Percentiles rank a stretch among this genome's conserved stretches.
phyloP scores from a whole-genome alignment of 1,139 yeast species.

The Spathaspora sp. region DNA sequence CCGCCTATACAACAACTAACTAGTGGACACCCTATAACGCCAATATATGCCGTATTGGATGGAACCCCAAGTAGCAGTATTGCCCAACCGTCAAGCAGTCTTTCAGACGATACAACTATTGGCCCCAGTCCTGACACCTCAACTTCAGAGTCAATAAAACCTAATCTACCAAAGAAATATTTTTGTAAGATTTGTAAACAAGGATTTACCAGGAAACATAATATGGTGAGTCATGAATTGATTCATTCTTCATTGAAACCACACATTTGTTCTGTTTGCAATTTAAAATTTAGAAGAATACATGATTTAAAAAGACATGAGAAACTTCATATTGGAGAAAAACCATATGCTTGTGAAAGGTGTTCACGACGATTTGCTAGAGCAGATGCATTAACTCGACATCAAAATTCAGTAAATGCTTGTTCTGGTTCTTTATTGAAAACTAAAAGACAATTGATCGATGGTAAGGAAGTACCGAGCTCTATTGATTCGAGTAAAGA shows the following conservation, averaged over 20 bases:
- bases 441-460: not conserved
- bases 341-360: conserved; percentile 59
- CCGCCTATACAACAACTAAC: conserved; percentile 9
- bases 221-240: conserved; percentile 69
- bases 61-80: not conserved
- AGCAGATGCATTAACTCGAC: conserved; percentile 74
- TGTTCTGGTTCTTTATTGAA: conserved; percentile 23
- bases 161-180: conserved; percentile 28
- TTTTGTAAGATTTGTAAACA: conserved; percentile 61
- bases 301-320: conserved; percentile 79
- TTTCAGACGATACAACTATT: not conserved
- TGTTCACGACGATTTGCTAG: conserved; percentile 74
- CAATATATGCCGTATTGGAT: not conserved
- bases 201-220: conserved; percentile 68
- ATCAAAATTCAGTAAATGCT: conserved; percentile 48
- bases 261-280: conserved; percentile 64
- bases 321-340: conserved; percentile 74
- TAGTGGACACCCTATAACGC: conserved; percentile 3
- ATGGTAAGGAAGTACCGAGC: not conserved
- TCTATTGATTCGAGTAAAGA: not conserved
- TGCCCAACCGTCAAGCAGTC: not conserved
- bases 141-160: conserved; percentile 6
- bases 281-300: conserved; percentile 62
- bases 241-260: conserved; percentile 71
- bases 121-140: not conserved